Evolutionary conservation across 192 early-diverging fungal species (phyloP).

Genomic region (Backusella tuberculispora): DNA sequence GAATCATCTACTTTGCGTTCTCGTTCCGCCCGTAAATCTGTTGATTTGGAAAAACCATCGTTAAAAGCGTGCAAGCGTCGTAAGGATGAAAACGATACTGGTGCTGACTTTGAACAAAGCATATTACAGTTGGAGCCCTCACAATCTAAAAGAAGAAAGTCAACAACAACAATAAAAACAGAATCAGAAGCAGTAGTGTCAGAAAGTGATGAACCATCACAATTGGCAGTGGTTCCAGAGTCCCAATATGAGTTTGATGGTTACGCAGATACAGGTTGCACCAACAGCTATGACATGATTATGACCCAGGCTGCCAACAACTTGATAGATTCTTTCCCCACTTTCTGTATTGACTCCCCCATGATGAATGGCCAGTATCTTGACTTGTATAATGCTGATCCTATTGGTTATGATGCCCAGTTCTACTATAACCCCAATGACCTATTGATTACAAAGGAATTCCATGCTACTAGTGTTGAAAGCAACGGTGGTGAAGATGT

Average conservation of each 20-base stretch:
- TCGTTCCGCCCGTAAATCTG: background rate
- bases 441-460: background rate
- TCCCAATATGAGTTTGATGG: background rate
- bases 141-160: constrained; percentile 14
- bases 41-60: background rate
- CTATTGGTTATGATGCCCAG: background rate
- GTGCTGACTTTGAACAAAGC: background rate
- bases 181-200: too few relatives aligned
- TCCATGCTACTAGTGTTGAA: background rate
- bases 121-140: background rate
- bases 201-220: background rate
- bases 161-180: constrained; percentile 15
- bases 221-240: too few relatives aligned
- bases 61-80: background rate
- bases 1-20: background rate
- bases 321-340: background rate
- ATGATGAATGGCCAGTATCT: background rate
- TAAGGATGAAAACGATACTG: background rate
- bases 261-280: background rate
- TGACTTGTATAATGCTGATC: background rate
- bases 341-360: background rate
- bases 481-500: background rate
- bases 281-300: background rate
- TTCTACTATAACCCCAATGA: background rate
- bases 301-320: background rate